Base-by-base conservation (phyloP, 352 stramenopile genomes). In the Phytophthora pistaciae region DNA sequence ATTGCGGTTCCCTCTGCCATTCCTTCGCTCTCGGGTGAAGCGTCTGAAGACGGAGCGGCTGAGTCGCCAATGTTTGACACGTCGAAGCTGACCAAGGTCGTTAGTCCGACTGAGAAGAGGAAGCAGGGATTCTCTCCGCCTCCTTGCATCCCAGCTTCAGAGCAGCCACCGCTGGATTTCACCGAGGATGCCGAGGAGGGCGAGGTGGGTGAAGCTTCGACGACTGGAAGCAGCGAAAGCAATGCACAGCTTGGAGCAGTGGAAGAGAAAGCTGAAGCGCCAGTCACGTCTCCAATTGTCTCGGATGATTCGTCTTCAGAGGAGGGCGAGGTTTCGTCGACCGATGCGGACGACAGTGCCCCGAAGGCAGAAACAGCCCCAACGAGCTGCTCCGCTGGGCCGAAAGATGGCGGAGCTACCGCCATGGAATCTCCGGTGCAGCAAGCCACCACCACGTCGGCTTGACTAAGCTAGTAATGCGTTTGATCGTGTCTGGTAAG, bases 91-190 rank as follows among this genome's bases (percentile, higher is more conserved):
- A 70, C 59, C 5, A 78, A 80, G 13, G 57, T 75, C 5, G 69
- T 80, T 20, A 80, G 74, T 21, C 68, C 64, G 33, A 80, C 68
- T 10, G 74, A 80, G 55, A 75, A 78, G 60, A 60, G 58, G 52
- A 77, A 77, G 59, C 66, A 71, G 64, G 49, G 40, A 1, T 72
- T 66, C 57, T 75, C 60, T 58, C 57, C 69, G 8, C 57, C 69
- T 60, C 69, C 69, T 25, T 77, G 61, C 40, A 70, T 75, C 36
- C 60, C 69, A 62, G 56, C 55, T 44, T 76, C 68, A 20, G 73
- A 77, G 40, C 69, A 77, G 18, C 58, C 64, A 25, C 69, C 74
- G 20, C 55, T 78, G 53, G 69, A 61, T 62, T 77, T 75, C 38
- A 75, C 64, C 13, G 68, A 79, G 50, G 61, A 66, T 55, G 56